Evolutionary conservation across 2,329 filamentous ascomycete species (phyloP).

Genomic region (Phialocephala sp.): DNA sequence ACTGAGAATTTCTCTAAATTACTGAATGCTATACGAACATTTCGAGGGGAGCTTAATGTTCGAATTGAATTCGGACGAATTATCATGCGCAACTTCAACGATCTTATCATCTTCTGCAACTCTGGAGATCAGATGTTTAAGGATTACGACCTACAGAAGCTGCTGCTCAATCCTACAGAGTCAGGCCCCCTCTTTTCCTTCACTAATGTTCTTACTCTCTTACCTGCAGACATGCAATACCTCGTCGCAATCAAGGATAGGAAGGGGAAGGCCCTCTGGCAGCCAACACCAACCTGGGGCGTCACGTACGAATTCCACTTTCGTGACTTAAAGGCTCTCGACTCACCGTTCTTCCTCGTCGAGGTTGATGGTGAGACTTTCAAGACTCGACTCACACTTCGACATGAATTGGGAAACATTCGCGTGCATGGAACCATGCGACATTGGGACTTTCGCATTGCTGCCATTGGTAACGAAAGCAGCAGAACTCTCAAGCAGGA

Average conservation of each 20-base stretch:
- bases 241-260: conserved; percentile 34
- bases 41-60: conserved; percentile 35
- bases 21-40: conserved; percentile 33
- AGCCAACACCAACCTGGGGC: conserved; percentile 25
- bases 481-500: conserved; percentile 21
- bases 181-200: conserved; percentile 29
- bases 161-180: conserved; percentile 8
- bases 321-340: conserved; percentile 22
- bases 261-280: conserved; percentile 36
- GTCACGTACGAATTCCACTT: conserved; percentile 39
- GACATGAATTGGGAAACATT: conserved; percentile 31
- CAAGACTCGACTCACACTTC: conserved; percentile 24
- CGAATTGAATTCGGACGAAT: conserved; percentile 41
- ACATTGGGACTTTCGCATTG: conserved; percentile 41
- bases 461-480: conserved; percentile 28
- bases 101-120: conserved; percentile 22
- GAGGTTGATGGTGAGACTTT: conserved; percentile 42
- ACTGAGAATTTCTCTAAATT: conserved; percentile 29
- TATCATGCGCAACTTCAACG: conserved; percentile 27
- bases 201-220: conserved; percentile 37
- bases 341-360: conserved; percentile 30
- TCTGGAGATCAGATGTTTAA: neutral
- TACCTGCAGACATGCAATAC: conserved; percentile 35
- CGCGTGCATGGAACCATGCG: conserved; percentile 41
- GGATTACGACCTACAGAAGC: neutral